A percentile compares a stretch with the other conserved stretches of the same genome.
phyloP scores from a whole-genome alignment of 495 filamentous ascomycete genomes.

The Achaetomiella virescens region DNA sequence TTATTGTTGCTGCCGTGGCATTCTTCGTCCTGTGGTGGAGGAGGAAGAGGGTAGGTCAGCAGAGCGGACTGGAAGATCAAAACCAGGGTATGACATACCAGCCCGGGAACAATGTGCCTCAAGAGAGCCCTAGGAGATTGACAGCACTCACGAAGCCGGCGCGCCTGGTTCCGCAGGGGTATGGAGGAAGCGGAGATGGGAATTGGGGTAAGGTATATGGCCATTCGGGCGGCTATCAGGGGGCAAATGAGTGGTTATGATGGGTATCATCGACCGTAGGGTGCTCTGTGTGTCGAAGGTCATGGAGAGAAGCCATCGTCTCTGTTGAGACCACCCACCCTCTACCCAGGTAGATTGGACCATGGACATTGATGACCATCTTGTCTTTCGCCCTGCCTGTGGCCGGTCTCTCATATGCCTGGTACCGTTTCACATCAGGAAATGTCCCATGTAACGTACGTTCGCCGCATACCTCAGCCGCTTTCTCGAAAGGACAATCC shows the following conservation, averaged over 20 bases:
- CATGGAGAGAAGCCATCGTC: no score
- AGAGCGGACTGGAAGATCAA: background rate
- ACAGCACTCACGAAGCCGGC: no score
- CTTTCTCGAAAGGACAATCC: conserved; percentile 32
- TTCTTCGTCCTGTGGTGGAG: conserved; percentile 8
- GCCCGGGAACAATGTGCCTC: background rate
- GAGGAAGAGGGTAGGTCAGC: conserved; percentile 8
- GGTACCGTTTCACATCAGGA: background rate
- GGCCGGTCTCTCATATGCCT: conserved; percentile 31
- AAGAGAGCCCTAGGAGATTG: background rate
- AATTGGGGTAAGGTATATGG: no score
- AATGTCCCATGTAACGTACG: background rate
- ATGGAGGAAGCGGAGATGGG: background rate
- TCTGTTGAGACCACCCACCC: no score
- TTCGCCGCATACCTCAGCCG: conserved; percentile 19
- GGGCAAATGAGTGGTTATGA: no score
- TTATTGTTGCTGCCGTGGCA: background rate
- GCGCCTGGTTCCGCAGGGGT: background rate
- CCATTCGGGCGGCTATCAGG: no score
- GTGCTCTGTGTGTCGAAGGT: no score
- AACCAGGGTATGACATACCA: conserved; percentile 5
- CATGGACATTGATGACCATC: conserved; percentile 28
- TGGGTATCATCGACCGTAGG: no score
- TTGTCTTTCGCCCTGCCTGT: conserved; percentile 35
- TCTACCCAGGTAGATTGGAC: background rate